Base-by-base conservation (phyloP, 1,284 basidiomycete species). In the Austroboletus novae-zelandiae region DNA sequence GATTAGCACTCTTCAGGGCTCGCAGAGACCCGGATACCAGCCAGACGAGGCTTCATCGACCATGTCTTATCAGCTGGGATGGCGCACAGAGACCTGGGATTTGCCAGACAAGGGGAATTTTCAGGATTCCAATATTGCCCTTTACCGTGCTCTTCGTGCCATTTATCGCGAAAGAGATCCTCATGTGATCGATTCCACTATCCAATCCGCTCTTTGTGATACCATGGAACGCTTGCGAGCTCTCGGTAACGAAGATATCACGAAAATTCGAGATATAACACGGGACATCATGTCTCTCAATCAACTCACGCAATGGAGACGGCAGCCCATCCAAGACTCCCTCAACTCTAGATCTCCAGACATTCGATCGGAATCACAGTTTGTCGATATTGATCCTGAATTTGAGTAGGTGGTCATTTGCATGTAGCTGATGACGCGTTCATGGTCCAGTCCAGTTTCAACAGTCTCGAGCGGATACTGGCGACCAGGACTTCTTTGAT, bases 1-100 rank as follows among this genome's bases (percentile, higher is more conserved):
- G 2, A 78, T 89, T 57, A 74, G 75, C 25, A 78, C 83, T 3
- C 68, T 89, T 25, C 77, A 82, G 42, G 69, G 65, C 36, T 66
- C 72, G 2, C 69, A 69, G 42, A 66, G 71, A 34, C 60, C 5
- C 5, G 25, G 65, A 31, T 53, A 71, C 23, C 65, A 72, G 31
- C 60, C 64, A 20, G 64, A 68, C n/a, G 55, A 61, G 5, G 57
- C 59, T 11, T 71, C 78, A 3, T 76, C 80, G 10, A 70, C 73
- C 14, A 77, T 91, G 66, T 81, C 78, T 34, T 92, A 92, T 66
- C 80, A 84, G 40, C 73, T 95, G 1, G 94, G 89, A 7, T 97
- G 94, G 94, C 79, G 92, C 35, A 92, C 92, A 1, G 86, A 89
- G 50, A 86, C 84, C 1, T 98, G 96, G 95, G 94, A 98, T 65